Percentiles rank a stretch among this genome's conserved stretches.
Evolutionary conservation across 2,329 filamentous ascomycete species (phyloP).

Genomic region (Lojkania enalia): DNA sequence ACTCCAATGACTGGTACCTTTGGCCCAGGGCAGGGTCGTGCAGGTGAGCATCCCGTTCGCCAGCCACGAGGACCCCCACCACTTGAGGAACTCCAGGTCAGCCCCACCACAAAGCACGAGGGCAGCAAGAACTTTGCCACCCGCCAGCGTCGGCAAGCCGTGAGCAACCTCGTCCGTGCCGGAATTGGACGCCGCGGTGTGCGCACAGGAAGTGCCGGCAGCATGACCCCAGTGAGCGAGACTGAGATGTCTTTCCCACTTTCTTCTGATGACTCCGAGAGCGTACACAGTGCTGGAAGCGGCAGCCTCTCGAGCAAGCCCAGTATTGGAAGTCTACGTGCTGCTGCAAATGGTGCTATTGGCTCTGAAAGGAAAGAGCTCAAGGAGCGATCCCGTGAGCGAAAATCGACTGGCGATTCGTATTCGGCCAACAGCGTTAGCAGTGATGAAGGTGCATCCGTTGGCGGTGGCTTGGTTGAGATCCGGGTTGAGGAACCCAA

Average conservation of each 20-base stretch:
- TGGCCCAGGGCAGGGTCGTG: conserved; percentile 87
- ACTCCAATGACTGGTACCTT: conserved; percentile 84
- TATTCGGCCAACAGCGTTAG: conserved; percentile 66
- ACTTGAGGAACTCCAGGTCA: conserved; percentile 85
- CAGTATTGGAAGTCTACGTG: conserved; percentile 74
- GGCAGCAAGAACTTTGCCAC: conserved; percentile 97
- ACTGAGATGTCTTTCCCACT: conserved; percentile 69
- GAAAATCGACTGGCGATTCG: conserved; percentile 43
- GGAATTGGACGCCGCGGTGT: conserved; percentile 79
- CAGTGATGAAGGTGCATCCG: conserved; percentile 62
- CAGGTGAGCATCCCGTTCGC: conserved; percentile 90
- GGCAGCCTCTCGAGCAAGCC: conserved; percentile 78
- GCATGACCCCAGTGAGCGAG: conserved; percentile 89
- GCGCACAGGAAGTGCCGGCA: conserved; percentile 69
- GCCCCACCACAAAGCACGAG: conserved; percentile 90
- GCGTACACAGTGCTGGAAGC: conserved; percentile 65
- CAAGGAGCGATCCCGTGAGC: conserved; percentile 43
- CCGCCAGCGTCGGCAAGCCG: conserved; percentile 86
- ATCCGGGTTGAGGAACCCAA: conserved; percentile 58
- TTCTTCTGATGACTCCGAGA: conserved; percentile 64
- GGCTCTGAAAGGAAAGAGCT: conserved; percentile 77
- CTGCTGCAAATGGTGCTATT: conserved; percentile 80
- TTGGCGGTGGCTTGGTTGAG: conserved; percentile 60
- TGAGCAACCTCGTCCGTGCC: conserved; percentile 88
- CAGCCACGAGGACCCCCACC: conserved; percentile 92